Base-by-base conservation (phyloP, 139 green algal genomes). In the Chlamydomonas schloesseri region DNA sequence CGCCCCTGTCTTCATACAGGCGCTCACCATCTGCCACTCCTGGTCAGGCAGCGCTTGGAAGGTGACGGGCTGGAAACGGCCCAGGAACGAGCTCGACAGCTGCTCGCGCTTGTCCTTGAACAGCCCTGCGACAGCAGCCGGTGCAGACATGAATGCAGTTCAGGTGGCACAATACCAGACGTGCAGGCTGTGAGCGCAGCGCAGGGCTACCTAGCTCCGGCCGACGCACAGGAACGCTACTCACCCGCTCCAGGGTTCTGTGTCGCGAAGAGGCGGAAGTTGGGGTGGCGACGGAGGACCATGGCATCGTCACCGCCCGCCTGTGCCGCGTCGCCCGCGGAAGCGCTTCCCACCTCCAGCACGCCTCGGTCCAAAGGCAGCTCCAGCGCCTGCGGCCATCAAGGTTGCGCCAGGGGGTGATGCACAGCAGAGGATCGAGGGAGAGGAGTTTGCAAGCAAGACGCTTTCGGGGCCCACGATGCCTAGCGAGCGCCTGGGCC, bases 221-320 rank as follows among this genome's bases (percentile, higher is more conserved):
- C n/a, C n/a, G n/a, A n/a, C n/a, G n/a, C n/a, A 53, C 3, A n/a
- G 14, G 14, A 20, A 71, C 5, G 20, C 42, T 33, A 10, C 82
- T 55, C 58, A 81, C 71, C 88, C 15, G 77, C 71, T 33, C 67
- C 79, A 1, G 97, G 97, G 88, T 99, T 99, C 96, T 99, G 98
- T 37, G 94, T 94, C 3, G 93, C 96, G 92, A 99, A 97, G 11
- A 99, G 84, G 1, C 96, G 89, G 92, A 99, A 99, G 70, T 84
- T 37, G 1, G 93, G 89, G 88, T 98, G 62, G n/a, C 36, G 24
- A 9, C 18, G 24, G 64, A 84, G 67, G 28, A 29, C 17, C 3
- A 46, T 28, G n/a, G n/a, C n/a, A n/a, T n/a, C n/a, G n/a, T n/a
- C n/a, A n/a, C n/a, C n/a, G n/a, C n/a, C n/a, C n/a, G n/a, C n/a